Evolutionary conservation across 169 alveolate genomes (phyloP).

Genomic region (Cystoisospora suis): DNA sequence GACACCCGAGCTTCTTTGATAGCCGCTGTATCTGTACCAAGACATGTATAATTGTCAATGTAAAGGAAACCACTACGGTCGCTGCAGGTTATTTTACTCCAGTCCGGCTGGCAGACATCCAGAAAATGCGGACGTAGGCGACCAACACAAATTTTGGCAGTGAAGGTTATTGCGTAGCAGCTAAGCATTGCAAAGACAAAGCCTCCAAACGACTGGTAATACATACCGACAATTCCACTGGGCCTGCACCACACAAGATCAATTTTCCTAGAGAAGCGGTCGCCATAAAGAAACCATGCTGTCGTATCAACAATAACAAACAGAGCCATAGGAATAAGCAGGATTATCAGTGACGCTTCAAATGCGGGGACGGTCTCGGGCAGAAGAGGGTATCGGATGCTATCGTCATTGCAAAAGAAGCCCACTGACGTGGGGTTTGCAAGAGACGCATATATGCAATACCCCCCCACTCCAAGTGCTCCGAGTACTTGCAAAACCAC

Average conservation of each 20-base stretch:
- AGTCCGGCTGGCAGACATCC: slow-evolving; percentile 58
- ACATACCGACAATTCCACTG: neutral
- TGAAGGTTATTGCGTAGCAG: slow-evolving; percentile 31
- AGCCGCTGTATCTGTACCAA: slow-evolving; percentile 41
- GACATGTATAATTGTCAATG: slow-evolving; percentile 38
- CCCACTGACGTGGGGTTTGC: slow-evolving; percentile 45
- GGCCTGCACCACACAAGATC: slow-evolving; percentile 30
- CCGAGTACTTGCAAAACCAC: slow-evolving; percentile 34
- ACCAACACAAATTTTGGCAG: slow-evolving; percentile 54
- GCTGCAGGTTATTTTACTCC: slow-evolving; percentile 35
- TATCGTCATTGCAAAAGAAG: slow-evolving; percentile 57
- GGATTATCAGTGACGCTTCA: slow-evolving; percentile 34
- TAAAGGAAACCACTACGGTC: slow-evolving; percentile 51
- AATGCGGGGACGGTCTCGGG: slow-evolving; percentile 58
- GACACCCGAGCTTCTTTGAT: slow-evolving; percentile 61
- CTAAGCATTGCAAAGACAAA: slow-evolving; percentile 46
- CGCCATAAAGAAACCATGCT: neutral
- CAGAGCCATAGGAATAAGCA: slow-evolving; percentile 22
- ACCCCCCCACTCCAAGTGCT: slow-evolving; percentile 29
- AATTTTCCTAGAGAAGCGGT: neutral
- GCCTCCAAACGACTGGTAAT: slow-evolving; percentile 39
- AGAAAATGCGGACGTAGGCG: slow-evolving; percentile 63
- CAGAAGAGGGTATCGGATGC: slow-evolving; percentile 58
- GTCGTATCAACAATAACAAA: slow-evolving; percentile 22
- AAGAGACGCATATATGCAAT: slow-evolving; percentile 10